A percentile compares a stretch with the other conserved stretches of the same genome.
These are phyloP conservation scores for Pythium angustatum DNA, from an alignment of 352 stramenopile genomes.

Conservation along the genomic window DNA sequence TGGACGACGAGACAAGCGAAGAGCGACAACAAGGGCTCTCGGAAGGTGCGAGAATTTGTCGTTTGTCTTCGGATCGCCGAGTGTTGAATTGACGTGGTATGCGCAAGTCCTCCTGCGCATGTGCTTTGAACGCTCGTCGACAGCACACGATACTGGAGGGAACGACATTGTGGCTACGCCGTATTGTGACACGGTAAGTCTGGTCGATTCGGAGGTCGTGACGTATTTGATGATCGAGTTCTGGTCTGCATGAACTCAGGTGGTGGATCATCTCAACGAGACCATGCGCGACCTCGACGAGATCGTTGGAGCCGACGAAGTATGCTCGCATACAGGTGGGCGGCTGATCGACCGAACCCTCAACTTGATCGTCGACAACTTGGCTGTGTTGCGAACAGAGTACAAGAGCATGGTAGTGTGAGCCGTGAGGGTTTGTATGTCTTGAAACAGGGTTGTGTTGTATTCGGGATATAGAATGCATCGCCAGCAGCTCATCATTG, in stretches of 20 bases:
- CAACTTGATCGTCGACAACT: background rate
- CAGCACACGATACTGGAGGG: background rate
- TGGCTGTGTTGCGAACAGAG: background rate
- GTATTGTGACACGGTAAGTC: conserved; percentile 12
- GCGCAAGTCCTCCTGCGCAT: conserved; percentile 18
- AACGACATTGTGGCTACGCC: background rate
- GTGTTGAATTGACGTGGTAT: too few species aligned
- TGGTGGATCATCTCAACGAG: conserved; percentile 10
- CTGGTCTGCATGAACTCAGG: background rate
- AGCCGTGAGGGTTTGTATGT: background rate
- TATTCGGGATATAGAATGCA: conserved; percentile 28
- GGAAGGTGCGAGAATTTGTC: conserved; percentile 18
- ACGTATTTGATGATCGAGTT: too few species aligned
- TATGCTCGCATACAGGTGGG: conserved; percentile 9
- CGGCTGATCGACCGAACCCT: conserved; percentile 12
- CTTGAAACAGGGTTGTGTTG: conserved; percentile 4
- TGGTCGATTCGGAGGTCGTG: too few species aligned
- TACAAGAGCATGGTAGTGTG: too few species aligned
- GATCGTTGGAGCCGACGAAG: conserved; percentile 5
- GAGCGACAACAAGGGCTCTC: background rate
- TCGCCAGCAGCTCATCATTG: conserved; percentile 17
- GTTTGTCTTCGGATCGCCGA: too few species aligned
- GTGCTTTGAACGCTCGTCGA: conserved; percentile 3
- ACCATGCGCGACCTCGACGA: conserved; percentile 6
- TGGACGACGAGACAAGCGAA: background rate